Conservation (phyloP, 257 asterid species). For the Plantago major region DNA sequence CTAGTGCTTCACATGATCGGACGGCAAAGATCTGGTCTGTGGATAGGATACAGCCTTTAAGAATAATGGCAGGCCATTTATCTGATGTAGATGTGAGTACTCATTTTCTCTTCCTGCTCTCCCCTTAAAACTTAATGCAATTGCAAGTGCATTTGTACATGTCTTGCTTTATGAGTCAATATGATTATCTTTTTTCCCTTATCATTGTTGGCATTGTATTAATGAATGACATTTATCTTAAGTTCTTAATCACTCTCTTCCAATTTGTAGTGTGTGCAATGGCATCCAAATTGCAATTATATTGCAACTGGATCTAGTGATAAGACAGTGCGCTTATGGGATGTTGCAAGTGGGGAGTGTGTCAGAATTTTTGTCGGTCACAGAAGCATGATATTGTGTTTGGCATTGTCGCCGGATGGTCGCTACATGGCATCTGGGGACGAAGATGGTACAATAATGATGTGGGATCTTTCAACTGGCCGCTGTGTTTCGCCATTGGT, state of each 20-base stretch:
- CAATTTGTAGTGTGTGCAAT: constrained; percentile 69
- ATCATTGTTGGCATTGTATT: constrained; percentile 2
- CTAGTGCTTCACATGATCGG: constrained; percentile 98
- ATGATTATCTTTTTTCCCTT: not conserved
- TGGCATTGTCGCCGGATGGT: constrained; percentile 98
- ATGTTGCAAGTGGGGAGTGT: constrained; percentile 92
- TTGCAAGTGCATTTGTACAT: no score
- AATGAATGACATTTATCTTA: constrained; percentile 2
- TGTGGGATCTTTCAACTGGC: constrained; percentile 98
- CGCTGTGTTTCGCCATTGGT: constrained; percentile 86
- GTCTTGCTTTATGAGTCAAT: not conserved
- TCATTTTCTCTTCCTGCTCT: not conserved
- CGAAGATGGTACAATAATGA: constrained; percentile 96
- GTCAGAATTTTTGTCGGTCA: constrained; percentile 94
- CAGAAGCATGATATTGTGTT: constrained; percentile 75
- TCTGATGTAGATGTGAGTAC: constrained; percentile 96
- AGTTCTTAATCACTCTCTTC: constrained; percentile 8
- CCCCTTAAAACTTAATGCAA: not conserved
- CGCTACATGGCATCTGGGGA: constrained; percentile 99
- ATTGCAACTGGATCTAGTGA: constrained; percentile 98
- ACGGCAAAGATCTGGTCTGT: constrained; percentile 96
- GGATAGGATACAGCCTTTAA: constrained; percentile 86
- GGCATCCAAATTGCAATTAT: constrained; percentile 97
- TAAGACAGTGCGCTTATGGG: constrained; percentile 98
- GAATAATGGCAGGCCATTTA: constrained; percentile 97